Conservation (phyloP, 768 basidiomycete genomes). For the Lentinula raphanica region DNA sequence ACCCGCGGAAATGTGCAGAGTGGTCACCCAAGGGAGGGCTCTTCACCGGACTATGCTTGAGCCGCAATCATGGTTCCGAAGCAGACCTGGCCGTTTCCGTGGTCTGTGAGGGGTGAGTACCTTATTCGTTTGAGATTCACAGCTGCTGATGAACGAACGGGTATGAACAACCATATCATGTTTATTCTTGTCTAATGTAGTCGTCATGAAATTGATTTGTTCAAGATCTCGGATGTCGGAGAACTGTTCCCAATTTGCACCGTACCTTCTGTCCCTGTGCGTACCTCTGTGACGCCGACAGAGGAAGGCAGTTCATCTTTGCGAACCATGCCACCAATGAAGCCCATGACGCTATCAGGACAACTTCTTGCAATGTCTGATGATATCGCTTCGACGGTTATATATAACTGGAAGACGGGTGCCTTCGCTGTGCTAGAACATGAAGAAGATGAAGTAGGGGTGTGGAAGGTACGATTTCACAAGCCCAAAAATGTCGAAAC, state of each 20-base stretch:
- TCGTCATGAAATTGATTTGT: slow-evolving; percentile 26
- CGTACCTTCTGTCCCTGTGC: slow-evolving; percentile 26
- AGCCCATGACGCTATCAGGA: slow-evolving; percentile 44
- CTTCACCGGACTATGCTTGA: slow-evolving; percentile 48
- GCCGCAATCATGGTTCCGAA: slow-evolving; percentile 37
- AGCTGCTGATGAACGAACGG: neutral
- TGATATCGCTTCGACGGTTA: slow-evolving; percentile 41
- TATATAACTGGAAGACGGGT: slow-evolving; percentile 51
- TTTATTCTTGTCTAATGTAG: too few species aligned
- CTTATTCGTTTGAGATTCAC: slow-evolving; percentile 3
- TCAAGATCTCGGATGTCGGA: slow-evolving; percentile 19
- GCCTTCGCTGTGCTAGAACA: slow-evolving; percentile 43
- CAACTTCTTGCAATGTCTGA: slow-evolving; percentile 53
- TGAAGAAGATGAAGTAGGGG: slow-evolving; percentile 20
- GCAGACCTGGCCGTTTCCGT: slow-evolving; percentile 49
- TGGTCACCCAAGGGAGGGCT: slow-evolving; percentile 54
- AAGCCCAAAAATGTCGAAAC: slow-evolving; percentile 1
- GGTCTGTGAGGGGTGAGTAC: slow-evolving; percentile 39
- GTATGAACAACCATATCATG: too few species aligned
- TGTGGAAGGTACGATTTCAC: slow-evolving; percentile 20
- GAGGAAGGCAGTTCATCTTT: neutral
- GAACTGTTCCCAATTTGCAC: slow-evolving; percentile 20
- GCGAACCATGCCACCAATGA: slow-evolving; percentile 20
- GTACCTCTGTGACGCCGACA: neutral
- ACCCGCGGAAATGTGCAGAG: slow-evolving; percentile 30